Percentiles rank a stretch among this genome's conserved stretches.
phyloP scores from a whole-genome alignment of 1,284 basidiomycete genomes.

The Ustilago tritici region DNA sequence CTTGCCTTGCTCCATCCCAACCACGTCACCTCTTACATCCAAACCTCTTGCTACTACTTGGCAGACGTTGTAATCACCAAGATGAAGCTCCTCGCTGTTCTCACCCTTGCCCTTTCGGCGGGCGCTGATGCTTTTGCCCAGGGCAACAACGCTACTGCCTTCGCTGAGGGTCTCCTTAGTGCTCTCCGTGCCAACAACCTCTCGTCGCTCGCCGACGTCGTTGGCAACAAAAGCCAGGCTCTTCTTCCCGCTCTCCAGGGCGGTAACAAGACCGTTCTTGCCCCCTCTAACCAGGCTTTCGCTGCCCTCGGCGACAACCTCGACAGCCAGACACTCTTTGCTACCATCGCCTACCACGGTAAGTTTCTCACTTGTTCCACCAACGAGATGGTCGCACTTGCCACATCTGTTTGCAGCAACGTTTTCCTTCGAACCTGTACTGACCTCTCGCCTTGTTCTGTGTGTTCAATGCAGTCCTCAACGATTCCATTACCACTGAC shows the following conservation, averaged over 20 bases:
- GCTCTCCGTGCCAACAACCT: slow-evolving; percentile 54
- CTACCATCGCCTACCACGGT: slow-evolving; percentile 76
- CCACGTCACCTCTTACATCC: neutral
- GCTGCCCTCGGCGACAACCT: slow-evolving; percentile 65
- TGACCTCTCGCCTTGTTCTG: neutral
- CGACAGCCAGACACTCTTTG: slow-evolving; percentile 71
- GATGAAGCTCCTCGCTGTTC: slow-evolving; percentile 56
- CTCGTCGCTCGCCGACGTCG: slow-evolving; percentile 47
- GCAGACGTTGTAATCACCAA: neutral
- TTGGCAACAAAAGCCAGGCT: slow-evolving; percentile 38
- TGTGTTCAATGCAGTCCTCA: slow-evolving; percentile 70
- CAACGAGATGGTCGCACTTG: neutral
- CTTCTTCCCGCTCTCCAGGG: slow-evolving; percentile 43
- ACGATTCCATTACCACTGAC: slow-evolving; percentile 73
- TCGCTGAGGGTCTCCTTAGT: slow-evolving; percentile 45
- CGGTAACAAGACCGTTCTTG: slow-evolving; percentile 70
- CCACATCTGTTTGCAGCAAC: neutral
- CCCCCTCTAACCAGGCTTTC: slow-evolving; percentile 70
- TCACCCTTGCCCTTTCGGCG: slow-evolving; percentile 43
- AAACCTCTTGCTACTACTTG: neutral
- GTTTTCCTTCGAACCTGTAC: neutral
- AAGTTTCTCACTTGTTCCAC: slow-evolving; percentile 5
- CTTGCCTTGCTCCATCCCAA: neutral
- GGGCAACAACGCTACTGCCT: slow-evolving; percentile 47
- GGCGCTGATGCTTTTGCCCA: slow-evolving; percentile 44